Evolutionary conservation across 495 filamentous ascomycete genomes (phyloP), one percentile per base, ranked within the genome.

Genomic region (Hypomontagnella submonticulosa): DNA sequence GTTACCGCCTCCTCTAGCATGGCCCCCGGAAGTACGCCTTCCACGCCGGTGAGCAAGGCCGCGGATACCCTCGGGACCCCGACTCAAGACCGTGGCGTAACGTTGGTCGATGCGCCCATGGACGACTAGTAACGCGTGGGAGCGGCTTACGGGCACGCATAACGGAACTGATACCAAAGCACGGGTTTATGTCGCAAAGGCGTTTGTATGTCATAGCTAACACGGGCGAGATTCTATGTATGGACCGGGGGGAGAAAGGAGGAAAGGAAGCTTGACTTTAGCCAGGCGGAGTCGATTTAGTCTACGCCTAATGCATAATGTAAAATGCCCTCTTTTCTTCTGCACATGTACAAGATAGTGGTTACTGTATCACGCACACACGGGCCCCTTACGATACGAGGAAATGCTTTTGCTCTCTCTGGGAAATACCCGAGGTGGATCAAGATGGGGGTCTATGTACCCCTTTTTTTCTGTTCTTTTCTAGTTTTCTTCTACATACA

Each of bases 41-140:
- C 69, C 11, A 72, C 71, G 2, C 71, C 71, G 7, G 52, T 57
- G 9, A 56, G 71, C 50, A 66, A 76, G 32, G 36, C 70, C 4
- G 51, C 71, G 12, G 70, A 72, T 15, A 61, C 41, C 23, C 23
- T 27, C 33, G 61, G 64, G 3, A 73, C 74, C 27, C 72, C 71
- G 7, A 69, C 73, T 11, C 61, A 73, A n/a, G 50, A 73, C 42
- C 68, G 74, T 19, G 90, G 92, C 18, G 90, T 96, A 20, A 90
- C 88, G 55, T 82, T 97, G 76, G 88, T 87, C 57, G 92, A 97
- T 72, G 87, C 84, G 76, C 89, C 92, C 11, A 92, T 94, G 91
- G 89, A 93, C 75, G 89, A 95, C 76, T 93, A 82, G 74, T 71
- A 69, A 65, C 47, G 57, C 56, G 20, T 65, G 71, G 51, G 33